Conservation (phyloP, 257 asterid species). For the Solanum megistacrolobum region DNA sequence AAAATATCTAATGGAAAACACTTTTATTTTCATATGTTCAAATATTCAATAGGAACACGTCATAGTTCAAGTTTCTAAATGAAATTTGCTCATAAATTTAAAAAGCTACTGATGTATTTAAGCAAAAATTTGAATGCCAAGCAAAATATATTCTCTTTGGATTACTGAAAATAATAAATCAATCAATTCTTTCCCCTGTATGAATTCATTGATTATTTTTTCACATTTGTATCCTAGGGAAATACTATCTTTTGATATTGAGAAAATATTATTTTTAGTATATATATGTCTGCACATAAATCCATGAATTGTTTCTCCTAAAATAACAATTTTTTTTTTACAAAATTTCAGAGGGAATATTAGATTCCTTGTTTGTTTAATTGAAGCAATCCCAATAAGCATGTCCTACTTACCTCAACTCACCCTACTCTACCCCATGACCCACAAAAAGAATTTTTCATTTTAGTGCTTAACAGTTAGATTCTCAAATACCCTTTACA, state of each 20-base stretch:
- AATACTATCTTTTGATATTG: background rate
- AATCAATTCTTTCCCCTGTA: background rate
- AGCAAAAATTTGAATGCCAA: background rate
- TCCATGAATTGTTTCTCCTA: background rate
- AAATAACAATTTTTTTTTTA: background rate
- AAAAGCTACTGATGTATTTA: background rate
- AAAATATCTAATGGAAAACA: background rate
- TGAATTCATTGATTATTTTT: background rate
- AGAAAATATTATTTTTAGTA: background rate
- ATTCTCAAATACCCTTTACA: conserved; percentile 17
- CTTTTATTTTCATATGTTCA: background rate
- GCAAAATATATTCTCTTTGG: background rate
- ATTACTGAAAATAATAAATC: background rate
- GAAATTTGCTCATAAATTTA: background rate
- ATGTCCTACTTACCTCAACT: conserved; percentile 18
- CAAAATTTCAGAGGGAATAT: conserved; percentile 30
- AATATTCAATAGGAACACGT: background rate
- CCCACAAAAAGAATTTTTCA: conserved; percentile 5
- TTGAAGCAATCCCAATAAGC: conserved; percentile 54
- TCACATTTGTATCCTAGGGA: background rate
- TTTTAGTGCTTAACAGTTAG: conserved; percentile 31
- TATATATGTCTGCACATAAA: background rate
- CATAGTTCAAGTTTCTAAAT: background rate
- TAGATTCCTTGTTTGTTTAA: conserved; percentile 24
- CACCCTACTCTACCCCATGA: background rate